Base-by-base conservation (phyloP, 441 rosid genomes). In the Adansonia grandidieri region DNA sequence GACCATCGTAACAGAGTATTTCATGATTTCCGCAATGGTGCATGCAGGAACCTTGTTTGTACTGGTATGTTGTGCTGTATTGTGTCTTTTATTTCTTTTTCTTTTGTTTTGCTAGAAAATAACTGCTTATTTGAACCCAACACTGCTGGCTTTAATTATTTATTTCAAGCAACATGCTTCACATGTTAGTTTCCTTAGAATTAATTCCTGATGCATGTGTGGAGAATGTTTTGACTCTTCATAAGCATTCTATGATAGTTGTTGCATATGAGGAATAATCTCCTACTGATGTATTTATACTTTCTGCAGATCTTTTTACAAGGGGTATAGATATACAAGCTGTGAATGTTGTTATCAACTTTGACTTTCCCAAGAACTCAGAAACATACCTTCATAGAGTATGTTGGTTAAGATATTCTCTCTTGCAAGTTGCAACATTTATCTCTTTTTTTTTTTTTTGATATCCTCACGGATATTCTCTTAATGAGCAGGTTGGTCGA, bases 281-380 rank as follows among this genome's bases (percentile, higher is more conserved):
- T 81, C 13, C 78, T 89, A 70, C 81, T 78, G 76, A 54, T 47
- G n/a, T 5, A 40, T 9, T 5, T 24, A 24, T 75, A 24, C 24
- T 60, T 82, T 65, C 19, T 84, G 88, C 94, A 94, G 98, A 96
- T 85, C 83, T 96, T 58, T 96, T 94, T 83, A 96, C 99, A 2
- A 91, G 99, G 86, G 99, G 99, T 20, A 96, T 96, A 85, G 99
- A 96, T 87, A 96, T 96, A 77, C 98, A 96, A 86, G 99, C 99
- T 4, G 99, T 96, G 76, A 96, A 96, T 81, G 99, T 96, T 79
- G 98, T 96, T 68, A 94, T 96, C 65, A 96, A 96, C 90, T 96
- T 94, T 61, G 99, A 96, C 84, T 94, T 96, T 75, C 99, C 99
- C 47, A 96, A 92, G 89, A 96, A 91, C 80, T 82, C 99, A 13